Percentiles rank a stretch among this genome's conserved stretches.
Conservation (phyloP, 306 rosid genomes). For the Delonix regia region DNA sequence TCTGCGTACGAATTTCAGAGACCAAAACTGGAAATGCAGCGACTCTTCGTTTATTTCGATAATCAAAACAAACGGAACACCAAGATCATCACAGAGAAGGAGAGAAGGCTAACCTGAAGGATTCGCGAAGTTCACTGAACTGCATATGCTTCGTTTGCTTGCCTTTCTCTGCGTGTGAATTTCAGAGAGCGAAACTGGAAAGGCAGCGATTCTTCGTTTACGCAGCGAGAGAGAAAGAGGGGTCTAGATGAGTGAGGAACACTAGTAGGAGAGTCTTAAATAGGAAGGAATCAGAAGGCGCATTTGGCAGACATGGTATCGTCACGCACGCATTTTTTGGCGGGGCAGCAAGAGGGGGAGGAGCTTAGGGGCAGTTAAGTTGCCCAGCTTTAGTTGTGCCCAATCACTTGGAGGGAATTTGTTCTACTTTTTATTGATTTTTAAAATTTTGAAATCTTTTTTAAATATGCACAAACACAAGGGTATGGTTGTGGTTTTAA, state of each 20-base stretch:
- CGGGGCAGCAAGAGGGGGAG: constrained; percentile 39
- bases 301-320: constrained; percentile 35
- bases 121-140: not conserved
- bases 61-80: not conserved
- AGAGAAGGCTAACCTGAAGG: not conserved
- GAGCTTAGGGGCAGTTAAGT: not conserved
- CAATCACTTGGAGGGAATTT: constrained; percentile 91
- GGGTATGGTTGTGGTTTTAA: constrained; percentile 10
- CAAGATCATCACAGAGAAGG: not conserved
- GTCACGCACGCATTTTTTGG: constrained; percentile 44
- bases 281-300: constrained; percentile 12
- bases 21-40: not conserved
- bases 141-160: not conserved
- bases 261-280: not conserved
- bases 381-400: constrained; percentile 34
- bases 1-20: not conserved
- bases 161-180: not conserved
- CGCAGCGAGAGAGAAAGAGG: constrained; percentile 8
- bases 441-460: constrained; percentile 23
- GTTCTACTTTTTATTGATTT: constrained; percentile 38
- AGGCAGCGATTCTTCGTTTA: not conserved
- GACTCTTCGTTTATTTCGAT: not conserved
- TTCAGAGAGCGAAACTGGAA: not conserved
- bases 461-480: not conserved
- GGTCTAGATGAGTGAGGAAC: constrained; percentile 10